Conservation (phyloP, 139 green algal genomes). For the Coccomyxa sp. region DNA sequence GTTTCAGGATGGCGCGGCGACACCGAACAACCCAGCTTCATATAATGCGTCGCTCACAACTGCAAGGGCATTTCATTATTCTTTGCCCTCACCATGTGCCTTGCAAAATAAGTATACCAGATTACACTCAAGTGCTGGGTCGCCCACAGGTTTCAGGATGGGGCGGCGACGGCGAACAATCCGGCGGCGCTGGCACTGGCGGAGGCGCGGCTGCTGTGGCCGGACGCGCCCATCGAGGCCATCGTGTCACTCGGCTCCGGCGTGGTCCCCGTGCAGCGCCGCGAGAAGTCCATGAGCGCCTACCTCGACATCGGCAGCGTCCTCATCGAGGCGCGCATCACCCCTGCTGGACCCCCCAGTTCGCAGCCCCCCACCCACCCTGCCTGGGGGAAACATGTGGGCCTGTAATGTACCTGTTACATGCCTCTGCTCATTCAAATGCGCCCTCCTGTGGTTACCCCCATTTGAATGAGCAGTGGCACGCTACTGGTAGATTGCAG, state of each 20-base stretch:
- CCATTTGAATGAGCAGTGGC: no score
- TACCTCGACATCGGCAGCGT: conserved; percentile 56
- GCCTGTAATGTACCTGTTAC: no score
- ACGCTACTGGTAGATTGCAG: no score
- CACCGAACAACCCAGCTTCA: conserved; percentile 94
- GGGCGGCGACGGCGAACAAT: conserved; percentile 91
- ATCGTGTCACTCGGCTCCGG: conserved; percentile 85
- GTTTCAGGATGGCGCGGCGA: conserved; percentile 90
- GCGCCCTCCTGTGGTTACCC: no score
- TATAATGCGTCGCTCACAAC: no score
- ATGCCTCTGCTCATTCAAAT: no score
- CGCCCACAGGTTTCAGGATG: conserved; percentile 80
- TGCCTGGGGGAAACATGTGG: no score
- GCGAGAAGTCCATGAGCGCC: conserved; percentile 34
- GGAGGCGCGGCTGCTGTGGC: conserved; percentile 82
- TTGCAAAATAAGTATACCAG: no score
- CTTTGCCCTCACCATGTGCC: no score
- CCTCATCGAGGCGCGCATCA: conserved; percentile 36
- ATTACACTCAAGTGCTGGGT: no score
- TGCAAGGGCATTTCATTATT: no score
- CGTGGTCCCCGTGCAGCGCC: conserved; percentile 26
- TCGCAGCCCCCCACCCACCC: no score
- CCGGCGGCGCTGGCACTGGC: conserved; percentile 73
- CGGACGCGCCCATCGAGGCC: conserved; percentile 65
- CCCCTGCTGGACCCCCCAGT: neutral